Evolutionary conservation across 169 alveolate species (phyloP).

Genomic region (Neospora caninum): DNA sequence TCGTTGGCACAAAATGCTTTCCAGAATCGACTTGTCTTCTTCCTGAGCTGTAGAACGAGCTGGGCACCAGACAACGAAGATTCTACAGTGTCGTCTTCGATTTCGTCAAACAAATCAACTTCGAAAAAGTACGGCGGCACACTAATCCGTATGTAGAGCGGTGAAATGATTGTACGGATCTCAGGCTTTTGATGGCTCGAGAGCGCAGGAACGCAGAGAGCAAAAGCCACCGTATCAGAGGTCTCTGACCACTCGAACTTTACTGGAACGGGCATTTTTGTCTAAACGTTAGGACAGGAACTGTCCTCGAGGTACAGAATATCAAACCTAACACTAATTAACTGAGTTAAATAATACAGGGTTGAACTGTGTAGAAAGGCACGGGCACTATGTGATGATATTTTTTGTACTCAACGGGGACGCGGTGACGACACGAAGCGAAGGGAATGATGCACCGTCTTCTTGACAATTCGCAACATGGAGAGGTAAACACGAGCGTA

Average conservation of each 20-base stretch:
- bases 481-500: too few species aligned
- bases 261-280: background rate
- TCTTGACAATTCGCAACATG: too few species aligned
- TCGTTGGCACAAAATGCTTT: background rate
- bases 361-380: too few species aligned
- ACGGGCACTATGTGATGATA: too few species aligned
- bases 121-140: constrained; percentile 27
- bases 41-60: background rate
- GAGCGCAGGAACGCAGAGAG: background rate
- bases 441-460: too few species aligned
- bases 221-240: background rate
- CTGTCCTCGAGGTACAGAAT: too few species aligned
- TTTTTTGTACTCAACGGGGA: too few species aligned
- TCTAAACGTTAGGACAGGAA: background rate
- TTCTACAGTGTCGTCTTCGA: background rate
- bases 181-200: background rate
- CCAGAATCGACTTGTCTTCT: background rate
- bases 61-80: background rate
- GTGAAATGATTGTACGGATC: background rate
- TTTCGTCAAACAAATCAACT: constrained; percentile 15
- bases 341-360: too few species aligned
- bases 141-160: background rate
- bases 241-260: constrained; percentile 16
- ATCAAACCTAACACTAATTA: too few species aligned
- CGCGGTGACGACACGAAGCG: too few species aligned